Percentiles rank a stretch among this genome's conserved stretches.
Evolutionary conservation across 495 filamentous ascomycete genomes (phyloP).

Genomic region (Penicillium lividum): DNA sequence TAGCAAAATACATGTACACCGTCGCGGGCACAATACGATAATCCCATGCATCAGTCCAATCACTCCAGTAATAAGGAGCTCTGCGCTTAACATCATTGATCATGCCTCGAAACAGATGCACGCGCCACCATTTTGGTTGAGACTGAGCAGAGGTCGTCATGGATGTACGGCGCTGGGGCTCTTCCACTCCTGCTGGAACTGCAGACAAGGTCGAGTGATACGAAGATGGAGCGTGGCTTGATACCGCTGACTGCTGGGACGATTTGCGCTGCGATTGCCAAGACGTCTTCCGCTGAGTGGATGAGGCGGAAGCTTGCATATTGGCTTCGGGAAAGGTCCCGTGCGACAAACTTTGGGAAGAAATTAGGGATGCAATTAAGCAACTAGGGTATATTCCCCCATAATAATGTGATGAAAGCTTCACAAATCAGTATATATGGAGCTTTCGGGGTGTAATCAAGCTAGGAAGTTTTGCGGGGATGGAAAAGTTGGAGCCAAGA

Average conservation of each 20-base stretch:
- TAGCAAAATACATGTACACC: constrained; percentile 89
- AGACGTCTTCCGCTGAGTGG: constrained; percentile 33
- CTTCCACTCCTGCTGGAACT: constrained; percentile 12
- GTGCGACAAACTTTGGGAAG: constrained; percentile 25
- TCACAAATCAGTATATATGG: background rate
- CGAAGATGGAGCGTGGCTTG: constrained; percentile 11
- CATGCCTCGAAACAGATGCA: constrained; percentile 64
- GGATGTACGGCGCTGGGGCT: constrained; percentile 13
- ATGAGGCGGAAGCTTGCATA: constrained; percentile 29
- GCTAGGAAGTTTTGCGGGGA: background rate
- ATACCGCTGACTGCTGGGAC: constrained; percentile 23
- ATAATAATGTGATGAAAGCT: background rate
- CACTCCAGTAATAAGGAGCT: constrained; percentile 72
- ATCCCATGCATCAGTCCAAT: constrained; percentile 83
- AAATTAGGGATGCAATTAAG: background rate
- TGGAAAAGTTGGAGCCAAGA: constrained; percentile 20
- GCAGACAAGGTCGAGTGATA: constrained; percentile 16
- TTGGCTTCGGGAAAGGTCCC: constrained; percentile 27
- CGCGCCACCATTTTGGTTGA: constrained; percentile 58
- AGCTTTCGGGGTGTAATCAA: background rate
- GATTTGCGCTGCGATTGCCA: constrained; percentile 33
- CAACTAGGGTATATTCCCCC: too few species aligned
- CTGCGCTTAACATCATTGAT: constrained; percentile 70
- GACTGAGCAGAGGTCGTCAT: constrained; percentile 15
- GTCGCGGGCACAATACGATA: constrained; percentile 81